Conservation (phyloP, 78 protist species). For the Thecamonas trahens region DNA sequence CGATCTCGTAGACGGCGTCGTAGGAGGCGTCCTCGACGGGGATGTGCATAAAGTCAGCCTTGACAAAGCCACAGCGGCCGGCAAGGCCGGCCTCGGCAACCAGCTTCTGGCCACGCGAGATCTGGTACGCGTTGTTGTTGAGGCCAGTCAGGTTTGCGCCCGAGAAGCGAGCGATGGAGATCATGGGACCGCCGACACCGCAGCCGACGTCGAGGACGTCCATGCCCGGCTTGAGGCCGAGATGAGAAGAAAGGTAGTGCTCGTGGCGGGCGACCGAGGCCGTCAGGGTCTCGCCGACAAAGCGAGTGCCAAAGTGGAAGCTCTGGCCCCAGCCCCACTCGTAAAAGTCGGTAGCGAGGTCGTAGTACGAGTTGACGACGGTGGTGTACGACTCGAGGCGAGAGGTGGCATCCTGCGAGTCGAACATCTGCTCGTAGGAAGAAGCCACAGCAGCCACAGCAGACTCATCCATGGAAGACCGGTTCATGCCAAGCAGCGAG, state of each 20-base stretch:
- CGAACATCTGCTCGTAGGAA: background rate
- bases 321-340: slow-evolving; percentile 91
- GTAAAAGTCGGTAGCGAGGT: slow-evolving; percentile 87
- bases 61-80: slow-evolving; percentile 16
- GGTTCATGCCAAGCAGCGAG: background rate
- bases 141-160: slow-evolving; percentile 76
- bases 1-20: slow-evolving; percentile 74
- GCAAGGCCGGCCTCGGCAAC: slow-evolving; percentile 36
- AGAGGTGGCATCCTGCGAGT: background rate
- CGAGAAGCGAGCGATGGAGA: slow-evolving; percentile 73
- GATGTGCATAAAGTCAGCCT: slow-evolving; percentile 74
- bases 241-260: slow-evolving; percentile 62
- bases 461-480: background rate
- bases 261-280: slow-evolving; percentile 75
- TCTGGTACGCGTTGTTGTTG: slow-evolving; percentile 81
- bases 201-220: slow-evolving; percentile 85
- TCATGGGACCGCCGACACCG: slow-evolving; percentile 91
- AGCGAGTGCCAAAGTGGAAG: slow-evolving; percentile 82
- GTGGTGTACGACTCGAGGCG: slow-evolving; percentile 23
- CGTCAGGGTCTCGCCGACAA: slow-evolving; percentile 48
- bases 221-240: slow-evolving; percentile 57
- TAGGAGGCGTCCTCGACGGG: slow-evolving; percentile 58
- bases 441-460: background rate
- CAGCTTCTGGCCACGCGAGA: slow-evolving; percentile 35
- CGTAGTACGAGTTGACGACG: slow-evolving; percentile 78